Evolutionary conservation across 2,329 filamentous ascomycete genomes (phyloP).

Genomic region (Periconia macrospinosa): DNA sequence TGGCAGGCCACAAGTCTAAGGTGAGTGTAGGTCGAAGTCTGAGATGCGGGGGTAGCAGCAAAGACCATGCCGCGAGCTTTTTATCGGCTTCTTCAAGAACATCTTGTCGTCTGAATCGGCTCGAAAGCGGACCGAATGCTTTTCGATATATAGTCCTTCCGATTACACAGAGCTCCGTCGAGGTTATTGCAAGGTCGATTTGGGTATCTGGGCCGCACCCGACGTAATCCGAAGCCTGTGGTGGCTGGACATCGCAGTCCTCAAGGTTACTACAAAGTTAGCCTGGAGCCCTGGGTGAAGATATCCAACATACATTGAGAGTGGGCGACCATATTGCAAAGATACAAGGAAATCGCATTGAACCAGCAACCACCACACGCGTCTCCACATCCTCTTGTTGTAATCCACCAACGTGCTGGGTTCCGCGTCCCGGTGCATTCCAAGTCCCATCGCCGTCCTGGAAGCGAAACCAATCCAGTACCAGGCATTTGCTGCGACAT

Average conservation of each 20-base stretch:
- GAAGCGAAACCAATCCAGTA: neutral
- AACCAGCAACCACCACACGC: neutral
- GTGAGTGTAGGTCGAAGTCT: neutral
- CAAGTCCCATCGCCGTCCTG: neutral
- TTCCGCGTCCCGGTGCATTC: neutral
- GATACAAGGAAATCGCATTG: neutral
- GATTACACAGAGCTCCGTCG: neutral
- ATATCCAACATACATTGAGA: neutral
- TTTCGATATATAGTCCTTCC: neutral
- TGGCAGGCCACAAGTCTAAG: neutral
- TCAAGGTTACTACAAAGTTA: neutral
- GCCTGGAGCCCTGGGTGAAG: neutral
- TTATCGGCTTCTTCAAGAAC: neutral
- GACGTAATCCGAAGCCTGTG: neutral
- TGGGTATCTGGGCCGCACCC: neutral
- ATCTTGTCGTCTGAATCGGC: neutral
- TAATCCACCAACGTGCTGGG: neutral
- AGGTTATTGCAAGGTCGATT: neutral
- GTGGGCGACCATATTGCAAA: neutral
- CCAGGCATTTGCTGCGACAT: neutral
- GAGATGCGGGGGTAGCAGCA: neutral
- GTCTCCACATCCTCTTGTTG: slow-evolving; percentile 2
- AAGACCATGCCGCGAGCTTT: neutral
- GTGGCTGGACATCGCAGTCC: neutral
- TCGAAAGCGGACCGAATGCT: neutral